Conservation (phyloP, 306 rosid species). For the Rosa lucieae region DNA sequence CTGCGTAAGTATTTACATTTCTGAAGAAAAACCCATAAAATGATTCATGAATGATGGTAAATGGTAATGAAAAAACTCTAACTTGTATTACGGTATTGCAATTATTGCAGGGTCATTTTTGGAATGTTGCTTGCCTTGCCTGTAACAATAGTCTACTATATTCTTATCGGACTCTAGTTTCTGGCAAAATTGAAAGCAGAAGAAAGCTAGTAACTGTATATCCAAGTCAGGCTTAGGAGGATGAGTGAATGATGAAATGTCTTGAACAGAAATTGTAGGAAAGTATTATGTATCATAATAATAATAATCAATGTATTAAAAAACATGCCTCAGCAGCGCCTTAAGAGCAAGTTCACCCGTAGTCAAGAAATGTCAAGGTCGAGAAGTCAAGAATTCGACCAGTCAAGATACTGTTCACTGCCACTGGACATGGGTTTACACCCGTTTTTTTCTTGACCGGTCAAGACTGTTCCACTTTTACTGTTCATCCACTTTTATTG, state of each 20-base stretch:
- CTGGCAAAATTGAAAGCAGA: constrained; percentile 14
- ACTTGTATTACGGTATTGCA: background rate
- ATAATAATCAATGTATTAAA: too few relatives aligned
- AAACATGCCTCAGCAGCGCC: too few relatives aligned
- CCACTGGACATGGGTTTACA: too few relatives aligned
- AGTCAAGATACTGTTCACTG: too few relatives aligned
- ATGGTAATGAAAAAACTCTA: background rate
- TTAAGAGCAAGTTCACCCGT: too few relatives aligned
- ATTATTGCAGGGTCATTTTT: constrained; percentile 75
- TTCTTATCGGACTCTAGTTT: constrained; percentile 63
- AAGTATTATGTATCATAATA: too few relatives aligned
- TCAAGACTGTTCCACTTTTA: too few relatives aligned
- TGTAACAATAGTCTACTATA: constrained; percentile 68
- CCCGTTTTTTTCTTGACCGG: too few relatives aligned
- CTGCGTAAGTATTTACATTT: constrained; percentile 59
- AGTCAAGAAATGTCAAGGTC: too few relatives aligned
- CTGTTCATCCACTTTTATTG: too few relatives aligned
- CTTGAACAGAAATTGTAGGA: background rate
- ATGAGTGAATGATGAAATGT: constrained; percentile 12
- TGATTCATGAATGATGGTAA: background rate
- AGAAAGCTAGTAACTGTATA: constrained; percentile 12
- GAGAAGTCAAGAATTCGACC: too few relatives aligned
- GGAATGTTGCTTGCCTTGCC: constrained; percentile 89
- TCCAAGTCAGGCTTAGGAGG: constrained; percentile 42
- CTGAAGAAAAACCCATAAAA: background rate